These are phyloP conservation scores for Diplodia intermedia DNA, from an alignment of 2,329 filamentous ascomycete genomes.

Conservation along the genomic window DNA sequence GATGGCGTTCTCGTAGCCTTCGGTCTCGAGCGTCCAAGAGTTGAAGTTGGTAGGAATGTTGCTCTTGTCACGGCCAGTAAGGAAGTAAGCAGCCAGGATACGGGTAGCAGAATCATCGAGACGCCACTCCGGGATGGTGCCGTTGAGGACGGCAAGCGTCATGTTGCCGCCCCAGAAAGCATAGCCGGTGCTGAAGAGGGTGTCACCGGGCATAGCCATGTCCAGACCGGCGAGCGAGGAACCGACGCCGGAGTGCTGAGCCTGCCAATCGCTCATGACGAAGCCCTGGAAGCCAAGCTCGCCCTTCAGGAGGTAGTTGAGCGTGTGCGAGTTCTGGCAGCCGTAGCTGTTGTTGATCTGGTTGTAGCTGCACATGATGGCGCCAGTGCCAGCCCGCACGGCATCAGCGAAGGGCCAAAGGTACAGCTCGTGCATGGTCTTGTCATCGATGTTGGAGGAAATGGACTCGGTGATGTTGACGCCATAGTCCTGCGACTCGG, in stretches of 20 bases:
- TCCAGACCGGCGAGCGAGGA: conserved; percentile 77
- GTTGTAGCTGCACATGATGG: conserved; percentile 70
- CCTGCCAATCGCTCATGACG: conserved; percentile 75
- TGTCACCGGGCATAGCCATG: conserved; percentile 90
- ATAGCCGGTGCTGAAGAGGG: conserved; percentile 72
- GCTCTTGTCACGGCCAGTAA: conserved; percentile 63
- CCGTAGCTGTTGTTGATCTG: conserved; percentile 81
- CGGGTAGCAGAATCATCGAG: conserved; percentile 91
- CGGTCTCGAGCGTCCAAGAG: conserved; percentile 83
- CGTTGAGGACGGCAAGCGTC: conserved; percentile 86
- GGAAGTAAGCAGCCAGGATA: conserved; percentile 72
- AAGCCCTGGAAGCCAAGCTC: conserved; percentile 85
- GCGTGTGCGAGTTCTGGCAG: conserved; percentile 78
- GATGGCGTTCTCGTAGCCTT: conserved; percentile 70
- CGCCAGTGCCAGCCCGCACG: conserved; percentile 57
- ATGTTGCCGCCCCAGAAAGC: conserved; percentile 88
- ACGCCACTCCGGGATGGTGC: conserved; percentile 84
- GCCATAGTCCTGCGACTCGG: conserved; percentile 65
- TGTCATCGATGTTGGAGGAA: conserved; percentile 68
- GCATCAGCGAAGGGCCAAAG: conserved; percentile 65
- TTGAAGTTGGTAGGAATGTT: conserved; percentile 77
- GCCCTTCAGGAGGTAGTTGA: conserved; percentile 78
- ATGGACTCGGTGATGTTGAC: conserved; percentile 68
- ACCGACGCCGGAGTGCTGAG: conserved; percentile 72
- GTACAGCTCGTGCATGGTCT: conserved; percentile 69